phyloP scores from a whole-genome alignment of 2,329 filamentous ascomycete genomes.

The Monosporascus sp. region DNA sequence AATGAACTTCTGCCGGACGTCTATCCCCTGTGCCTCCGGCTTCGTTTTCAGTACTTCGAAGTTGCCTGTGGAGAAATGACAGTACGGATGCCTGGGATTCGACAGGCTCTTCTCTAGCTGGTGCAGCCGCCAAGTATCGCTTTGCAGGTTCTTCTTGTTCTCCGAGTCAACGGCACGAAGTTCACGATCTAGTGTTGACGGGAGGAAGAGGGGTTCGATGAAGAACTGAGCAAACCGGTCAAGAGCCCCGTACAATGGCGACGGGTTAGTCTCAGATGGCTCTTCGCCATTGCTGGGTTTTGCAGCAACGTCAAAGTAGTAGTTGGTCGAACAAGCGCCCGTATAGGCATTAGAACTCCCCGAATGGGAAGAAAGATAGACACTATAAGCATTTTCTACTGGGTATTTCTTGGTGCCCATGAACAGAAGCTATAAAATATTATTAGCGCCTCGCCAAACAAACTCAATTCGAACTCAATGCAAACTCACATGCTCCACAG shows the following conservation, averaged over 20 bases:
- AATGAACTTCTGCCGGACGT: slow-evolving; percentile 87
- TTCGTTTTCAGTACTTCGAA: slow-evolving; percentile 78
- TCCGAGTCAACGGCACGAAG: slow-evolving; percentile 87
- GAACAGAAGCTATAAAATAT: slow-evolving; percentile 62
- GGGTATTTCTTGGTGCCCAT: slow-evolving; percentile 99
- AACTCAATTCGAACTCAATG: not conserved
- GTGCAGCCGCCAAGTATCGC: slow-evolving; percentile 79
- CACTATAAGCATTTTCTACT: slow-evolving; percentile 89
- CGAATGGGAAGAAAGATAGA: slow-evolving; percentile 85
- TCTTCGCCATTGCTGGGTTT: slow-evolving; percentile 60
- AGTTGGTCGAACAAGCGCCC: slow-evolving; percentile 89
- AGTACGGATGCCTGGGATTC: slow-evolving; percentile 81
- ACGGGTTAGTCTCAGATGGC: slow-evolving; percentile 50
- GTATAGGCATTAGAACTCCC: slow-evolving; percentile 96
- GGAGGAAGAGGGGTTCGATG: slow-evolving; percentile 78
- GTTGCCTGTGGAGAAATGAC: slow-evolving; percentile 88
- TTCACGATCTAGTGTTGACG: slow-evolving; percentile 80
- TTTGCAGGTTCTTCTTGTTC: slow-evolving; percentile 96
- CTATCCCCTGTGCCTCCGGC: slow-evolving; percentile 72
- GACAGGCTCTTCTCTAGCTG: slow-evolving; percentile 86
- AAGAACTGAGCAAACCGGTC: slow-evolving; percentile 96
- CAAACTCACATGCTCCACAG: slow-evolving; percentile 72
- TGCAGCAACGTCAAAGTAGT: slow-evolving; percentile 92
- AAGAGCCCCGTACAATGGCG: slow-evolving; percentile 69
- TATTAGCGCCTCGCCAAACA: not conserved